Evolutionary conservation across 2,329 filamentous ascomycete genomes (phyloP).

Genomic region (Aschersonia sp.): DNA sequence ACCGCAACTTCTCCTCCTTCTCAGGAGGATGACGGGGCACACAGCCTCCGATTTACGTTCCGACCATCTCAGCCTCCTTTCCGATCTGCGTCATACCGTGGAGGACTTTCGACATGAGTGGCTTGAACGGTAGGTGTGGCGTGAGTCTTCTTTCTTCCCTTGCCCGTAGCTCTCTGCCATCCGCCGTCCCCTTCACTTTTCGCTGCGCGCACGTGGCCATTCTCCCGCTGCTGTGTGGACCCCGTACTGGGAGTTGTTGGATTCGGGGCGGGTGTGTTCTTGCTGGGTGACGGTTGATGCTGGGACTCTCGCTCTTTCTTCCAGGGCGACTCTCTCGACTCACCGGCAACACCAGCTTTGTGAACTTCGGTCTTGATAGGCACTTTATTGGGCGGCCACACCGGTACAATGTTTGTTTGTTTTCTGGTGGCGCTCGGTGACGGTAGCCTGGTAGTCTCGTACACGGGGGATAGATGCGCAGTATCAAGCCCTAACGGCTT

Average conservation of each 20-base stretch:
- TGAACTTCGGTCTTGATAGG: too few relatives aligned
- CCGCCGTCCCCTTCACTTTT: conserved; percentile 39
- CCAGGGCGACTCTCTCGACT: conserved; percentile 1
- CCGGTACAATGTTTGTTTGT: conserved; percentile 11
- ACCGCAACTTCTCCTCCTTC: not conserved
- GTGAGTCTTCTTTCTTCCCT: conserved; percentile 34
- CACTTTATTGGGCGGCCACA: conserved; percentile 12
- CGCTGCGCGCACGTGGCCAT: conserved; percentile 36
- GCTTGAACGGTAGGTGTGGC: conserved; percentile 22
- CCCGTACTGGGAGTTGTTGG: not conserved
- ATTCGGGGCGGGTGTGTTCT: not conserved
- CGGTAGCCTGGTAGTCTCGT: conserved; percentile 51
- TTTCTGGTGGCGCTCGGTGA: conserved; percentile 49
- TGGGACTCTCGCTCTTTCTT: conserved; percentile 1
- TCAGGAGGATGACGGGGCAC: not conserved
- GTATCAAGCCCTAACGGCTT: conserved; percentile 22
- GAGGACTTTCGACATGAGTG: conserved; percentile 34
- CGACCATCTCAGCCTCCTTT: conserved; percentile 33
- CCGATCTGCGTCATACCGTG: conserved; percentile 44
- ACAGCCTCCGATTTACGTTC: not conserved
- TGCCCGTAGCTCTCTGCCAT: conserved; percentile 47
- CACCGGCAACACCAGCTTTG: too few relatives aligned
- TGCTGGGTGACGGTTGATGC: not conserved
- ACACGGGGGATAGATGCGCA: conserved; percentile 55
- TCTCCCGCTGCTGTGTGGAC: conserved; percentile 19